Percentiles rank a stretch among this genome's conserved stretches.
phyloP scores from a whole-genome alignment of 768 basidiomycete species.

The Podaxis rugospora region DNA sequence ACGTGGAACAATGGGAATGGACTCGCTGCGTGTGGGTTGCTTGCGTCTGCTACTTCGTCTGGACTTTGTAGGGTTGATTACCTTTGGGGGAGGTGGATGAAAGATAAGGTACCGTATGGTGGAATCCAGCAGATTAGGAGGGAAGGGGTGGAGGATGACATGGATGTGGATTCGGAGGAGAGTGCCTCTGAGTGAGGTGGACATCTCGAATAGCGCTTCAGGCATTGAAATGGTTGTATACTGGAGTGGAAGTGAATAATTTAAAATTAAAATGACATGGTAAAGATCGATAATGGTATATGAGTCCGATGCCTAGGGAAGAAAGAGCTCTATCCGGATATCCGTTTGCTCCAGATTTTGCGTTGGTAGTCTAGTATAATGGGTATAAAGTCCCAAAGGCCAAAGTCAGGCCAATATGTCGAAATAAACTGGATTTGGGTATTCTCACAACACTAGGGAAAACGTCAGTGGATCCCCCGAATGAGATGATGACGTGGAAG shows the following conservation, averaged over 20 bases:
- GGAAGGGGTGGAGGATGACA: constrained; percentile 40
- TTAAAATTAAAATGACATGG: background rate
- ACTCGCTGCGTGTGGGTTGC: constrained; percentile 47
- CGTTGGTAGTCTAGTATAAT: constrained; percentile 87
- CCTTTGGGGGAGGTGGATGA: constrained; percentile 70
- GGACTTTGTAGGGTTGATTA: constrained; percentile 87
- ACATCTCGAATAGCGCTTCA: background rate
- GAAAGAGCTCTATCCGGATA: constrained; percentile 3
- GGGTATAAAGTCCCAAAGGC: constrained; percentile 80
- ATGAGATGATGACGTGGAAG: background rate
- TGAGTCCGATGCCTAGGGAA: background rate
- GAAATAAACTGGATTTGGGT: constrained; percentile 85
- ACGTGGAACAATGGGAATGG: constrained; percentile 81
- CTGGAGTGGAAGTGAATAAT: background rate
- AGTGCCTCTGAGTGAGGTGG: constrained; percentile 13
- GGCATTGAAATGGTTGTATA: background rate
- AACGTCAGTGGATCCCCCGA: background rate
- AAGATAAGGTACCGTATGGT: constrained; percentile 61
- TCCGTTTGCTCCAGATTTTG: constrained; percentile 49
- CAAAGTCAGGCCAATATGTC: constrained; percentile 92
- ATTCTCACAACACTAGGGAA: constrained; percentile 68
- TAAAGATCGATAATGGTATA: background rate
- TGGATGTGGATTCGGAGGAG: constrained; percentile 40
- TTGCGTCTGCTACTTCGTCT: constrained; percentile 79
- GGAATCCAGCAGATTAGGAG: constrained; percentile 57